Conservation (phyloP, 208 protist genomes). For the Trypanosoma melophagium region DNA sequence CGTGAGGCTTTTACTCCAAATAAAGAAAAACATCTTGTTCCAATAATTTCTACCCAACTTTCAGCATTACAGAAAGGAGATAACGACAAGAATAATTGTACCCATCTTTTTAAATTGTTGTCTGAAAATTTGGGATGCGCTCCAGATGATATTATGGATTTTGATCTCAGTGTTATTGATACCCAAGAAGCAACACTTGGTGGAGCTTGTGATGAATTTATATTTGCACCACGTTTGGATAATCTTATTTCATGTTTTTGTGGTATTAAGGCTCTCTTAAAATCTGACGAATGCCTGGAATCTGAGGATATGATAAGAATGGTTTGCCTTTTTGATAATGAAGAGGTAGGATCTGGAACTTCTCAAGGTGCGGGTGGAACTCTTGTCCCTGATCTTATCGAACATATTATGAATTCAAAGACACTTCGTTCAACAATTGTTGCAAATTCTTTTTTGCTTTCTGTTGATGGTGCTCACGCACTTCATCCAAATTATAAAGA, state of each 20-base stretch:
- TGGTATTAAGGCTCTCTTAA: conserved; percentile 75
- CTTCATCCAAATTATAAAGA: conserved; percentile 96
- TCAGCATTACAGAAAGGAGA: conserved; percentile 19
- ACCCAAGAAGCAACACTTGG: conserved; percentile 89
- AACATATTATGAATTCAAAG: conserved; percentile 45
- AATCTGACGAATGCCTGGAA: conserved; percentile 33
- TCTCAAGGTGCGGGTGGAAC: conserved; percentile 75
- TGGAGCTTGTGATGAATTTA: conserved; percentile 94
- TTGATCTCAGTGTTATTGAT: conserved; percentile 95
- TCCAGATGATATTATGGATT: conserved; percentile 91
- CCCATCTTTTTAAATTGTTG: conserved; percentile 75
- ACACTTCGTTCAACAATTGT: conserved; percentile 60
- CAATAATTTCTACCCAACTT: conserved; percentile 82
- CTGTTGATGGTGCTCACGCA: conserved; percentile 96
- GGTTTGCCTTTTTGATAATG: conserved; percentile 89
- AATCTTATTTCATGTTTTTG: conserved; percentile 96
- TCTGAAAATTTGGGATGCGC: conserved; percentile 54
- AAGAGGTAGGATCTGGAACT: conserved; percentile 86
- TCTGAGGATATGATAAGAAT: conserved; percentile 85
- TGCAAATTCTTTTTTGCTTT: conserved; percentile 92
- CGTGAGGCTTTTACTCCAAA: conserved; percentile 93
- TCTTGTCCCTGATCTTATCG: conserved; percentile 78
- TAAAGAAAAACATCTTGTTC: conserved; percentile 94
- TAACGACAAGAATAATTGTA: conserved; percentile 47
- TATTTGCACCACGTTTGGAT: conserved; percentile 95